phyloP scores from a whole-genome alignment of 306 rosid species.

The Argentina anserina region DNA sequence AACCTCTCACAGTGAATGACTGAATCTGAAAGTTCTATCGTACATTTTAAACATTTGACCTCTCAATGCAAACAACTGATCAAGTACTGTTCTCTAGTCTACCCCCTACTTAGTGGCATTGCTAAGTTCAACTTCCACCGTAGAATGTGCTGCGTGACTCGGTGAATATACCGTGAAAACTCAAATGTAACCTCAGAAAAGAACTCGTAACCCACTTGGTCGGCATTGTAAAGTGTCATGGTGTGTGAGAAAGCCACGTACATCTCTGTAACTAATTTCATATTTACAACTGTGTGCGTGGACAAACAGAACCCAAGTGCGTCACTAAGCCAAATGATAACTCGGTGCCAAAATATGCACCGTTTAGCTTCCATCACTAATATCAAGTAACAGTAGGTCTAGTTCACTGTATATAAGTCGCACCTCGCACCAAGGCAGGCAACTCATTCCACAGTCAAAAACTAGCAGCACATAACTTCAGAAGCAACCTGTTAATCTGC shows the following conservation, averaged over 20 bases:
- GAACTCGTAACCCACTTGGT: not conserved
- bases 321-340: not conserved
- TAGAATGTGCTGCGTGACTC: not conserved
- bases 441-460: not conserved
- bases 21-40: no score
- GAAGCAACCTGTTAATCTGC: not conserved
- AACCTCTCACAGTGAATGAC: not conserved
- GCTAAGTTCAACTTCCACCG: not conserved
- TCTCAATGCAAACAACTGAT: not conserved
- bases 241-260: conserved; percentile 1
- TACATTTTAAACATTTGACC: not conserved
- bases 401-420: not conserved
- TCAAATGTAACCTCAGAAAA: not conserved
- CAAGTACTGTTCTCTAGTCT: not conserved
- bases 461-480: not conserved
- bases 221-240: not conserved
- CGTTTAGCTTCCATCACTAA: not conserved
- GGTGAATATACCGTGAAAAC: not conserved
- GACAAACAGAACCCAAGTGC: not conserved
- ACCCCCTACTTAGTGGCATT: not conserved
- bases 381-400: not conserved
- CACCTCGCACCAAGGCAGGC: not conserved
- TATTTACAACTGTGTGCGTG: not conserved
- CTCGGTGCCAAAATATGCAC: not conserved
- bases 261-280: not conserved